Base-by-base conservation (phyloP, 352 stramenopile genomes). In the Pythium scleroteichum region DNA sequence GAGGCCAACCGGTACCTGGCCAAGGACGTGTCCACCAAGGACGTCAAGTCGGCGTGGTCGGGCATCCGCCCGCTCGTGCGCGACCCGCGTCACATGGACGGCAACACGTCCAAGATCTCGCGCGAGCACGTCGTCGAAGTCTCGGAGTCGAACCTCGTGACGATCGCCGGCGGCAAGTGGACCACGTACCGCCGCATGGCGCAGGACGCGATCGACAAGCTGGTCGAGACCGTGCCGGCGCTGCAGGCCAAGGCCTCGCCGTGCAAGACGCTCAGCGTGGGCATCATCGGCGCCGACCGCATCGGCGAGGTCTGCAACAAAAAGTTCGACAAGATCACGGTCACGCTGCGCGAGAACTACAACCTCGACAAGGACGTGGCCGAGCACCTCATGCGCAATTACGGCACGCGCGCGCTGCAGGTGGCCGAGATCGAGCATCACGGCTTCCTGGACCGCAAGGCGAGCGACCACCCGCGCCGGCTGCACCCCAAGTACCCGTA, bases 151-250 rank as follows among this genome's bases (percentile, higher is more conserved):
- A 86, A 93, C 65, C 75, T 98, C 69, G 87, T 98, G 29, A 98
- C 95, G 39, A 97, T 98, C 63, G 92, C 94, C 17, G 96, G 96
- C 19, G 96, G 96, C 58, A 99, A 99, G 78, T 99, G 96, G 96
- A 99, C 96, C 8, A 99, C 96, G 39, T 98, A 97, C 72, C 85
- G 96, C 41, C 82, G 91, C 45, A 99, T 98, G 96, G 96, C 96
- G 3, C 85, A 99, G 72, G 96, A 98, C 59, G 85, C 90, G 39
- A 88, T 98, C 52, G 91, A 98, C 71, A 88, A 90, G 70, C 72
- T 97, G 7, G 77, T 96, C 22, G 79, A 88, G 64, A 75, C 80
- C 13, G 72, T 88, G n/a, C 85, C 91, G 0, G 76, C 90, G 64
- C 55, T 97, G n/a, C 45, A 82, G 66, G 53, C 56, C 57, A 94